Base-by-base conservation (phyloP, 805 yeast species). In the Cyberlindnera misumaiensis region DNA sequence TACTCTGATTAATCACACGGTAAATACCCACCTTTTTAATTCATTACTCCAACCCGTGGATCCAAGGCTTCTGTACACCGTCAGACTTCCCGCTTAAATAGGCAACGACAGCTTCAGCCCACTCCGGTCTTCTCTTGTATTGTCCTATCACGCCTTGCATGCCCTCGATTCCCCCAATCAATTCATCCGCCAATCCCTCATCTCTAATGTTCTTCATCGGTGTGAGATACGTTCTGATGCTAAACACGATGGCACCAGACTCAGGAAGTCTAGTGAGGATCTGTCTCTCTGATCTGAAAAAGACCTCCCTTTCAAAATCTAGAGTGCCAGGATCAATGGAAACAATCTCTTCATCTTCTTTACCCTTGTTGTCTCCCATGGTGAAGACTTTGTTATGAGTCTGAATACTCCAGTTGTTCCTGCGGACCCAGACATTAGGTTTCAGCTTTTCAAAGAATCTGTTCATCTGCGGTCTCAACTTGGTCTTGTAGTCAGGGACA, bases 361-460 rank as follows among this genome's bases (percentile, higher is more conserved):
- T 38, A 20, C 56, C 64, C 45, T 58, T 57, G 39, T 75, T 77
- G 7, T 67, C 70, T 12, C 58, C 51, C 33, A 75, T 69, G 2
- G 72, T 71, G 41, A 65, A 67, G n/a, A 74, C 47, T 30, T 60
- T 63, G 34, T 67, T 62, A 49, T 79, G 84, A 1, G 77, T 67
- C 53, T 83, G 93, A 17, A 83, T 58, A 0, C 81, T 67, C 85
- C 88, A 83, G 45, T 83, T 83, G 48, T 68, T 69, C 41, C 93
- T 67, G 42, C 73, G 74, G 52, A 83, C 80, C 35, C 69, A 67
- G 39, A 75, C 73, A 24, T 69, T 64, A 4, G 74, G 70, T 46
- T 68, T 65, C 43, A 83, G 53, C 44, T 75, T 68, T 20, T 66
- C 64, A 55, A 83, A 83, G 53, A 77, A 83, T 47, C 69, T 71